These are phyloP conservation scores for Rhodotorula toruloides DNA, from an alignment of 768 basidiomycete genomes.

Conservation along the genomic window DNA sequence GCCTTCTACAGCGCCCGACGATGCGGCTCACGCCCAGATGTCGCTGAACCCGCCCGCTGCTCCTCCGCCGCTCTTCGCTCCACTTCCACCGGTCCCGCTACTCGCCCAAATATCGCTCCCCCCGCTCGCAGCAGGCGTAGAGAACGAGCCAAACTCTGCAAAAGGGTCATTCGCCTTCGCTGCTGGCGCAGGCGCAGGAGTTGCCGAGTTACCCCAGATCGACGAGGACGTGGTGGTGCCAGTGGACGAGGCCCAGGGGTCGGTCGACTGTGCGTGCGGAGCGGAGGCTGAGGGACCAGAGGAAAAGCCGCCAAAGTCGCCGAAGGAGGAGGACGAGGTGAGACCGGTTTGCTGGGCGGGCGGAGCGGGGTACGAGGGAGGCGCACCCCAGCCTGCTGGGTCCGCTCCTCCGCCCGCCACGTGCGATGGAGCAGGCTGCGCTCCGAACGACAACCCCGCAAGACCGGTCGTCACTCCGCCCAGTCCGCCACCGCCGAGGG, in stretches of 20 bases:
- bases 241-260: constrained; percentile 17
- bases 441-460: constrained; percentile 22
- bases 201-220: constrained; percentile 10
- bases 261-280: not conserved
- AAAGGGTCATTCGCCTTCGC: constrained; percentile 23
- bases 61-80: not conserved
- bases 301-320: not conserved
- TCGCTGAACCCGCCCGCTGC: constrained; percentile 26
- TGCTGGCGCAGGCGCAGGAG: not conserved
- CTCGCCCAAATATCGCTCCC: constrained; percentile 11
- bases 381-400: constrained; percentile 1
- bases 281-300: too few species aligned
- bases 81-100: not conserved
- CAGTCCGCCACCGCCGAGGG: not conserved
- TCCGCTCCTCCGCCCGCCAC: not conserved
- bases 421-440: not conserved
- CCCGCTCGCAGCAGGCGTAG: not conserved
- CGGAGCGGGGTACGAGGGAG: not conserved
- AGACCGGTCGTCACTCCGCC: constrained; percentile 12
- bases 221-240: not conserved
- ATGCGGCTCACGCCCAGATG: constrained; percentile 27
- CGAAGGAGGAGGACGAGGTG: not conserved
- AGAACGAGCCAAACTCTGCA: constrained; percentile 32
- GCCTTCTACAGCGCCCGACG: not conserved
- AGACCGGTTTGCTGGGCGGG: not conserved